A percentile compares a stretch with the other conserved stretches of the same genome.
These are phyloP conservation scores for Smallanthus sonchifolius DNA, from an alignment of 129 eudicot species.

Conservation along the genomic window DNA sequence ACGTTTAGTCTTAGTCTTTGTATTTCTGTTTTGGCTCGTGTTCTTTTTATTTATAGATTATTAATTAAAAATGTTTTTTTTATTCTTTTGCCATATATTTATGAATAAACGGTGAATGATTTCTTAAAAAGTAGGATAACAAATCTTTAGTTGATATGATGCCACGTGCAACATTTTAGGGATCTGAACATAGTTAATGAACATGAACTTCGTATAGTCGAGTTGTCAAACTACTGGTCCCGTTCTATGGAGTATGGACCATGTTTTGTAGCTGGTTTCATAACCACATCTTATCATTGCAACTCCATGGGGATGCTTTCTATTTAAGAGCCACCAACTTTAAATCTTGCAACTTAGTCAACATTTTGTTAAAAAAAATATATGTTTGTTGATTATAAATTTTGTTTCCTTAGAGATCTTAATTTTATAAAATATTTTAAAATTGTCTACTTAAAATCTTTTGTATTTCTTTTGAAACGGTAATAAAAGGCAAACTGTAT, in stretches of 20 bases:
- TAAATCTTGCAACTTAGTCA: not conserved
- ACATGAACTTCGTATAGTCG: not conserved
- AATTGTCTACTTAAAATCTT: too few relatives aligned
- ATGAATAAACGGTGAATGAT: too few relatives aligned
- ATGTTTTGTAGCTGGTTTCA: constrained; percentile 7
- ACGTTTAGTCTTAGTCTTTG: too few relatives aligned
- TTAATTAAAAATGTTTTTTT: too few relatives aligned
- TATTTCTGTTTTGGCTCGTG: too few relatives aligned
- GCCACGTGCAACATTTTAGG: constrained; percentile 7
- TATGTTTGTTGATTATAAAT: not conserved
- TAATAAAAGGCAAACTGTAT: too few relatives aligned
- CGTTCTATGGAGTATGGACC: not conserved
- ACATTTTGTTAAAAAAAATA: not conserved
- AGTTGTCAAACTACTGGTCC: constrained; percentile 1
- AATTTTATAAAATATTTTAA: too few relatives aligned
- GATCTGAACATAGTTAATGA: not conserved
- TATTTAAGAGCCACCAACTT: constrained; percentile 8
- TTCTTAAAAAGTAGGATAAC: not conserved
- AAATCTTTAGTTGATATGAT: not conserved
- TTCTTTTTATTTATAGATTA: too few relatives aligned
- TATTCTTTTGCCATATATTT: too few relatives aligned
- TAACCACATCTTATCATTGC: constrained; percentile 17
- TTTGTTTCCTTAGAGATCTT: not conserved
- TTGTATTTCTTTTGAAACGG: too few relatives aligned
- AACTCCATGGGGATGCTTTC: not conserved